These are phyloP conservation scores for Taphrina populina DNA, from an alignment of 1,139 yeast genomes.

Conservation along the genomic window DNA sequence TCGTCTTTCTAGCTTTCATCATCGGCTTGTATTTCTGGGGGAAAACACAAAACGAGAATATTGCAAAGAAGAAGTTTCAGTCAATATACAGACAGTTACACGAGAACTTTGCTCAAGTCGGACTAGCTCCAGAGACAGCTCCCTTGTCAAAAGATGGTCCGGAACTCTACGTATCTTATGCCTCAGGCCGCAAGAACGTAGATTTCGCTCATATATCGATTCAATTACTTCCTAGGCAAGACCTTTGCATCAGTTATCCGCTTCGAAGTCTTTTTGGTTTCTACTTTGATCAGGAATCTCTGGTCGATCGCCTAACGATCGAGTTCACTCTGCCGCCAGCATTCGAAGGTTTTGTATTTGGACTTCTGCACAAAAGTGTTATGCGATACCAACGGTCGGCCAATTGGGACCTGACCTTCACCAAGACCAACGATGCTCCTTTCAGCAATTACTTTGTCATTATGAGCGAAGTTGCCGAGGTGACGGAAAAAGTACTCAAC, in stretches of 20 bases:
- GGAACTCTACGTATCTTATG: slow-evolving; percentile 72
- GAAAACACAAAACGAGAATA: slow-evolving; percentile 35
- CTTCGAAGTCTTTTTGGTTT: slow-evolving; percentile 42
- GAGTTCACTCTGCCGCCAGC: slow-evolving; percentile 28
- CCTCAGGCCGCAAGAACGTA: slow-evolving; percentile 82
- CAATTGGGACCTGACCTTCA: slow-evolving; percentile 78
- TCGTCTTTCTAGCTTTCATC: slow-evolving; percentile 54
- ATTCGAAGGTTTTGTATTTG: slow-evolving; percentile 65
- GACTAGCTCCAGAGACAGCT: slow-evolving; percentile 54
- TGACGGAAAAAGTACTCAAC: slow-evolving; percentile 64
- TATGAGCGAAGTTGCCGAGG: slow-evolving; percentile 85
- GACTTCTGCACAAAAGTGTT: slow-evolving; percentile 77
- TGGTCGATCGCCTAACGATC: slow-evolving; percentile 33
- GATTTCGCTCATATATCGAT: slow-evolving; percentile 62
- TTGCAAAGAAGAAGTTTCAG: slow-evolving; percentile 38
- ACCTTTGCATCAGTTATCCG: slow-evolving; percentile 67
- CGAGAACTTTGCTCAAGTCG: slow-evolving; percentile 76
- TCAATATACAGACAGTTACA: slow-evolving; percentile 49
- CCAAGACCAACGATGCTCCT: slow-evolving; percentile 66
- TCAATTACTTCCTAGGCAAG: slow-evolving; percentile 76
- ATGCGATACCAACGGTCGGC: slow-evolving; percentile 76
- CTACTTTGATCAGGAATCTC: slow-evolving; percentile 39
- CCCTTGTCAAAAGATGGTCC: slow-evolving; percentile 62
- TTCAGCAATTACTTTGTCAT: slow-evolving; percentile 70
- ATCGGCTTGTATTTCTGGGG: slow-evolving; percentile 45